Base-by-base conservation (phyloP, 2,329 filamentous ascomycete genomes). In the Fusarium avenaceum region DNA sequence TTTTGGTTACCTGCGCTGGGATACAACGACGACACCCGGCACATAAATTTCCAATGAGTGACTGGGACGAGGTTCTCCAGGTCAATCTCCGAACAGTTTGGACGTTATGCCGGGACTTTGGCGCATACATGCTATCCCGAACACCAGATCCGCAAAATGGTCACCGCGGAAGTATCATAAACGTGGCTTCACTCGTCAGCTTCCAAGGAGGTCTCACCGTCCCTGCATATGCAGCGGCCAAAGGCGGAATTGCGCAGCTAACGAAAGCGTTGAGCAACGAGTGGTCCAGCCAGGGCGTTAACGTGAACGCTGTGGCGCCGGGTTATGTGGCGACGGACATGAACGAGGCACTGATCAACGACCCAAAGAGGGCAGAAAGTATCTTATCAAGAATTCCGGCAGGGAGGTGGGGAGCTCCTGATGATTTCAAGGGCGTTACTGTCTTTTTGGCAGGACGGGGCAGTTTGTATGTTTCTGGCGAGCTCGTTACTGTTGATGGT, bases 251-350 rank as follows among this genome's bases (percentile, higher is more conserved):
- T 0, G 90, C 88, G 4, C 93, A 97, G 81, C 80, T 96, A 59
- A 96, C 93, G 44, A 96, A 96, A 81, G 90, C 90, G n/a, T 83
- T 97, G 60, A 89, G 90, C 40, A 97, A 97, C 76, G 92, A 96
- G 81, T 97, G 94, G 94, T 88, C 90, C 0, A 78, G 83, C n/a
- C 86, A 89, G 73, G 93, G 93, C 4, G 85, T 97, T 59, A 92
- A 86, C 3, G 93, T 97, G 35, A 97, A 97, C 77, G 92, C 91
- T 8, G 92, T 97, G 74, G 93, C 93, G 3, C 94, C 94, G 0
- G 94, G 94, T 0, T 97, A 97, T 78, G 92, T 97, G 70, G 92
- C 87, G 47, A 97, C 94, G 14, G 94, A 97, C 63, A 97, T 97
- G 94, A 97, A 97, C 77, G 86, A 85, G 69, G 94, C 93, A 3